Conservation (phyloP, 208 protist species). For the Leishmania guyanensis region DNA sequence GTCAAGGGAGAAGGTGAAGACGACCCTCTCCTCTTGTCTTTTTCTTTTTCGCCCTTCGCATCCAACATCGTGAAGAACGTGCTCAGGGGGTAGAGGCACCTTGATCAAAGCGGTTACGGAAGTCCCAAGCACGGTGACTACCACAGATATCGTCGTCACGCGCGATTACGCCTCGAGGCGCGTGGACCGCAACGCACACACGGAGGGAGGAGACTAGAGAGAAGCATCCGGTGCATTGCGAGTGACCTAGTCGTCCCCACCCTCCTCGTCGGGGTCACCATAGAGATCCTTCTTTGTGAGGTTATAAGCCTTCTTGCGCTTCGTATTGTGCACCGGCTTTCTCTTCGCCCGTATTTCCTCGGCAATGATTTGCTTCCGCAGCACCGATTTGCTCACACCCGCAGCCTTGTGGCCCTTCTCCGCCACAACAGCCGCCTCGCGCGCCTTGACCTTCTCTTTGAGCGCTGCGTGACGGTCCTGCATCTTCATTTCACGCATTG, state of each 20-base stretch:
- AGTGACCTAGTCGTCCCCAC: constrained; percentile 12
- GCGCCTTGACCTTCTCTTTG: constrained; percentile 31
- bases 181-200: background rate
- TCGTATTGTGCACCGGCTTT: constrained; percentile 66
- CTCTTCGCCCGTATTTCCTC: constrained; percentile 37
- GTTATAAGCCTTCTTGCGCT: constrained; percentile 86
- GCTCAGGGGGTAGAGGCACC: background rate
- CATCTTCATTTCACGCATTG: constrained; percentile 49
- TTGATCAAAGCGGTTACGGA: background rate
- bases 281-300: constrained; percentile 82
- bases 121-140: background rate
- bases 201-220: background rate
- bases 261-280: constrained; percentile 39
- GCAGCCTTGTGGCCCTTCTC: constrained; percentile 28
- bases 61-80: background rate
- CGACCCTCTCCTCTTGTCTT: background rate
- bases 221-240: background rate
- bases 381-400: constrained; percentile 17
- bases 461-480: constrained; percentile 22
- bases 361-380: constrained; percentile 41
- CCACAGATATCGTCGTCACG: background rate
- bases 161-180: background rate
- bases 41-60: background rate
- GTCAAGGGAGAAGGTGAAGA: background rate
- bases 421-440: constrained; percentile 19